Base-by-base conservation (phyloP, 2,329 filamentous ascomycete species). In the Mycosphaerella sp. region DNA sequence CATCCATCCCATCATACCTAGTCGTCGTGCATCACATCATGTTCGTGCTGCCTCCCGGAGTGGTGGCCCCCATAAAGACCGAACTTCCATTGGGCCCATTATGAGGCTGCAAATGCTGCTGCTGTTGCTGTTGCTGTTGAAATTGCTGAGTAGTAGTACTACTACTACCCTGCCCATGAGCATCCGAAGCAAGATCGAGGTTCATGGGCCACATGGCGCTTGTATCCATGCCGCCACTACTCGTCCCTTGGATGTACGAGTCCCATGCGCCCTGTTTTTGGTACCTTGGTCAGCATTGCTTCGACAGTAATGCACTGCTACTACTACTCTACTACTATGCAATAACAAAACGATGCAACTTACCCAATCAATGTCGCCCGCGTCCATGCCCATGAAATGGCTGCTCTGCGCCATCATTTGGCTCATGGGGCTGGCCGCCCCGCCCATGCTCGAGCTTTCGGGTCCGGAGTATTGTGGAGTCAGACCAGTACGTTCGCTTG, bases 241-340 rank as follows among this genome's bases (percentile, higher is more conserved):
- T 75, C 5, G 80, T 75, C 49, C 80, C 81, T 66, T 86, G 83
- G 45, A 86, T 80, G 62, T 85, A 86, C 6, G 77, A 80, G 65
- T 87, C 84, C 83, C 83, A 86, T 29, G 82, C 81, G 58, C 85
- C 80, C 82, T 84, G 59, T 60, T 31, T 21, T 21, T 21, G 21
- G 45, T 47, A 51, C 41, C 50, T 64, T 58, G 23, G 8, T 42
- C 8, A 34, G 32, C 6, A 5, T 11, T 9, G 38, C 48, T 44
- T 55, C 48, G 26, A 7, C 5, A 53, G 43, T 36, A 41, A 39
- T 43, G 47, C 17, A 45, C 21, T 21, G 21, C 21, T 21, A 21
- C 21, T 21, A 21, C 21, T 21, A 49, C 3, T 2, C 21, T 21
- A 21, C 21, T 21, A 21, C 21, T 21, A 49, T 44, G 21, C 17